These are phyloP conservation scores for Verticillium zaregamsianum DNA, from an alignment of 2,329 filamentous ascomycete genomes.

Conservation along the genomic window DNA sequence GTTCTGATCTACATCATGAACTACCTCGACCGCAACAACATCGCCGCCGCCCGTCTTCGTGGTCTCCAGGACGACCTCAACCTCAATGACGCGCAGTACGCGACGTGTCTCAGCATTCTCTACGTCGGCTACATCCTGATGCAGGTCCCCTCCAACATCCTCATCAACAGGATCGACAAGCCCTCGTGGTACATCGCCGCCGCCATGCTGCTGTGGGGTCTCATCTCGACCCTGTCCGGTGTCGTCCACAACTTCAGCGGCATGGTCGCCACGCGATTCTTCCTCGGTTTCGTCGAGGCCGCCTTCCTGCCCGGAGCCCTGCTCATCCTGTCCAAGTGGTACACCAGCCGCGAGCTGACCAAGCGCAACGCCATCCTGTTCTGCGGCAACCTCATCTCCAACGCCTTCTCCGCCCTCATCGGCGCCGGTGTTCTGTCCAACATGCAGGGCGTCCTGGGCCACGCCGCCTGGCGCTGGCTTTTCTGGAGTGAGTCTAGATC, in stretches of 20 bases:
- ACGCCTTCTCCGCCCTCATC: conserved; percentile 56
- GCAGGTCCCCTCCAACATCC: conserved; percentile 57
- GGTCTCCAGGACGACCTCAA: conserved; percentile 59
- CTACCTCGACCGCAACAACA: conserved; percentile 67
- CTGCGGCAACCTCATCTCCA: conserved; percentile 56
- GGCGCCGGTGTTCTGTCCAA: conserved; percentile 55
- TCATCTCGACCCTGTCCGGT: conserved; percentile 55
- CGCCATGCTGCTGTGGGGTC: conserved; percentile 56
- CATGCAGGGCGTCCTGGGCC: conserved; percentile 50
- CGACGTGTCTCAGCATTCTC: conserved; percentile 59
- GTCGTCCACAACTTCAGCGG: conserved; percentile 46
- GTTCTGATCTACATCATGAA: conserved; percentile 73
- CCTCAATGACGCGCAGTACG: conserved; percentile 55
- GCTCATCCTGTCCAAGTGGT: conserved; percentile 62
- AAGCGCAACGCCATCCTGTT: conserved; percentile 54
- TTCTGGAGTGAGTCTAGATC: conserved; percentile 37
- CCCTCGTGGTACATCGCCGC: conserved; percentile 47
- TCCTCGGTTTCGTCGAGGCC: conserved; percentile 59
- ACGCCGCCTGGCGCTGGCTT: conserved; percentile 57
- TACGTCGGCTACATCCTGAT: conserved; percentile 65
- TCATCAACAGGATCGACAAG: conserved; percentile 49
- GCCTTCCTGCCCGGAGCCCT: conserved; percentile 62
- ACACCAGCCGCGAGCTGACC: conserved; percentile 56
- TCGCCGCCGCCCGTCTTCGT: conserved; percentile 61
- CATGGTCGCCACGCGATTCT: conserved; percentile 53